A percentile compares a stretch with the other conserved stretches of the same genome.
phyloP scores from a whole-genome alignment of 495 filamentous ascomycete genomes.

The Margaritispora aquatica region DNA sequence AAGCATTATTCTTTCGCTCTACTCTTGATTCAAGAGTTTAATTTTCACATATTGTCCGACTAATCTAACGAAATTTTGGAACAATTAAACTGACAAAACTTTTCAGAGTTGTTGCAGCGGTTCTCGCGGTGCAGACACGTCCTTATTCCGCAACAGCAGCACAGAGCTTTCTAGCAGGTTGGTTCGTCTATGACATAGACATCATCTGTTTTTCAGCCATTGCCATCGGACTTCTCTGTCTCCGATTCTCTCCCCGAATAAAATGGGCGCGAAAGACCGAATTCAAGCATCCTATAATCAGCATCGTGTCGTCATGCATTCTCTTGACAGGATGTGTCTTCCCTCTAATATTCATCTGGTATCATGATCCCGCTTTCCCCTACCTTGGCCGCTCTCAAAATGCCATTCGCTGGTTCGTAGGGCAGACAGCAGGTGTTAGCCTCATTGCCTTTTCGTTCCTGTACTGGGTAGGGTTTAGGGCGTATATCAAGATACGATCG shows the following conservation, averaged over 20 bases:
- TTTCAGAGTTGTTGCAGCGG: slow-evolving; percentile 1
- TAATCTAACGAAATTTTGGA: neutral
- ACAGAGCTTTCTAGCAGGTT: slow-evolving; percentile 20
- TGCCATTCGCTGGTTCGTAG: neutral
- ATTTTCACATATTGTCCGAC: neutral
- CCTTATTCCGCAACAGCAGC: slow-evolving; percentile 16
- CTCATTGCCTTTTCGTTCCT: slow-evolving; percentile 3
- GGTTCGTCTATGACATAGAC: slow-evolving; percentile 27
- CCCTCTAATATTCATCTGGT: slow-evolving; percentile 8
- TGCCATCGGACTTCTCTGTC: slow-evolving; percentile 6
- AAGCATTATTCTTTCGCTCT: neutral
- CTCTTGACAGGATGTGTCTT: slow-evolving; percentile 1
- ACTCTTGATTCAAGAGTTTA: neutral
- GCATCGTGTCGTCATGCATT: neutral
- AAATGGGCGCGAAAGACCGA: slow-evolving; percentile 8
- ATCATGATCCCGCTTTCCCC: slow-evolving; percentile 1
- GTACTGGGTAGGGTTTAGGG: slow-evolving; percentile 7
- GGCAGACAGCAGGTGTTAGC: neutral
- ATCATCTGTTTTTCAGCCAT: neutral
- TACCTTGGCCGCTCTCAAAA: neutral
- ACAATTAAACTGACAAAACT: neutral
- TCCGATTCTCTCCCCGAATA: slow-evolving; percentile 4
- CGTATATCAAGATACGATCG: neutral
- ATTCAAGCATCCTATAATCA: slow-evolving; percentile 1
- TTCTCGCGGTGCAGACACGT: neutral